Conservation (phyloP, 1,139 yeast species). For the Suhomyces atakaporum region DNA sequence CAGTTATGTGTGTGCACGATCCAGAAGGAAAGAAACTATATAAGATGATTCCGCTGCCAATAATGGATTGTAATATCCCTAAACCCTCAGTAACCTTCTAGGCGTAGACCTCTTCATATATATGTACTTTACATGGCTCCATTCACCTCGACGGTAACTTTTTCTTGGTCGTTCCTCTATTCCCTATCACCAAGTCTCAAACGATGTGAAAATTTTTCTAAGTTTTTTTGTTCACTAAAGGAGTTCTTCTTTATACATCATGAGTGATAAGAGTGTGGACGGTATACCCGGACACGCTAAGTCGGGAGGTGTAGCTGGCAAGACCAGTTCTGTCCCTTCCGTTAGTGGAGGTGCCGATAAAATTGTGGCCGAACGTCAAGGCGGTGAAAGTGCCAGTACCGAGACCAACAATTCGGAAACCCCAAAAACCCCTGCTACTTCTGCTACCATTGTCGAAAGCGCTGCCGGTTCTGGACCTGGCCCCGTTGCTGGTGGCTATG, state of each 20-base stretch:
- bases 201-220: constrained; percentile 14
- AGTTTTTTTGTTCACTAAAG: constrained; percentile 9
- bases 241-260: constrained; percentile 11
- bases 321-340: constrained; percentile 6
- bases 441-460: constrained; percentile 15
- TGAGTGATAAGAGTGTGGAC: constrained; percentile 15
- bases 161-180: constrained; percentile 7
- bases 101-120: background rate
- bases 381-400: constrained; percentile 3
- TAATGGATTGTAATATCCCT: background rate
- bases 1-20: background rate
- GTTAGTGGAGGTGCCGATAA: constrained; percentile 8
- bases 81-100: background rate
- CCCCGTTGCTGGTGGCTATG: constrained; percentile 10
- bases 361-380: constrained; percentile 3
- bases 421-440: constrained; percentile 6
- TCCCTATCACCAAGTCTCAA: constrained; percentile 11
- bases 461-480: constrained; percentile 9
- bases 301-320: constrained; percentile 10
- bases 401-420: background rate
- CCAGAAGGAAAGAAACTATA: background rate
- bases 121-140: too few species aligned
- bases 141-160: background rate
- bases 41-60: background rate
- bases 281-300: constrained; percentile 14